These are phyloP conservation scores for Herpotrichia juniperi DNA, from an alignment of 2,329 filamentous ascomycete species.

Conservation along the genomic window DNA sequence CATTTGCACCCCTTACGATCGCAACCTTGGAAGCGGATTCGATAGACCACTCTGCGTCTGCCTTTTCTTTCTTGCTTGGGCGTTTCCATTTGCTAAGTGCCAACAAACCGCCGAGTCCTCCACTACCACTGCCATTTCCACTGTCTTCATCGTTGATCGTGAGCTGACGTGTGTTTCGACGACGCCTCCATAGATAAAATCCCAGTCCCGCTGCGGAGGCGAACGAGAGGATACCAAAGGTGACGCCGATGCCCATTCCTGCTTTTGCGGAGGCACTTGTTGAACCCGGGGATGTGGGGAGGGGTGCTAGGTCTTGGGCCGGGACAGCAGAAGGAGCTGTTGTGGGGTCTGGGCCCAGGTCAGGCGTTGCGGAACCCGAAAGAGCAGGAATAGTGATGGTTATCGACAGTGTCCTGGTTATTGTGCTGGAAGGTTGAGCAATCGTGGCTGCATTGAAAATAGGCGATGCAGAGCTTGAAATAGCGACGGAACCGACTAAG, in stretches of 20 bases:
- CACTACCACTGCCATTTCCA: background rate
- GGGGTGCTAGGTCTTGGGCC: slow-evolving; percentile 15
- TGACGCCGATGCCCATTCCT: slow-evolving; percentile 24
- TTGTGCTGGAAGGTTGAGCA: slow-evolving; percentile 5
- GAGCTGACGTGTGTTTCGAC: background rate
- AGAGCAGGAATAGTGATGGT: slow-evolving; percentile 12
- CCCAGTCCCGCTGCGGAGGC: slow-evolving; percentile 9
- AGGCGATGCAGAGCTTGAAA: background rate
- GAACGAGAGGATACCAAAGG: slow-evolving; percentile 19
- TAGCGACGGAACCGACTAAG: slow-evolving; percentile 1
- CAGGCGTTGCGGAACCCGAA: slow-evolving; percentile 1
- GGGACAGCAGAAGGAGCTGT: background rate
- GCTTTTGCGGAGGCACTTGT: slow-evolving; percentile 17
- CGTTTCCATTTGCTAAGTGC: background rate
- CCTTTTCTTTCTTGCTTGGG: background rate
- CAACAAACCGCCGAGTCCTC: slow-evolving; percentile 9
- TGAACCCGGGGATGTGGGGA: slow-evolving; percentile 12
- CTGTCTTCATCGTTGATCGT: background rate
- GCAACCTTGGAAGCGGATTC: slow-evolving; percentile 25
- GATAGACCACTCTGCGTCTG: slow-evolving; percentile 25
- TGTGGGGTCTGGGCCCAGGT: background rate
- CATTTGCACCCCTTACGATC: slow-evolving; percentile 21
- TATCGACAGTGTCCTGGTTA: slow-evolving; percentile 7
- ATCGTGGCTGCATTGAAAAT: background rate
- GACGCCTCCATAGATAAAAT: slow-evolving; percentile 22